phyloP scores from a whole-genome alignment of 768 basidiomycete species.

The Tricholomella constricta region DNA sequence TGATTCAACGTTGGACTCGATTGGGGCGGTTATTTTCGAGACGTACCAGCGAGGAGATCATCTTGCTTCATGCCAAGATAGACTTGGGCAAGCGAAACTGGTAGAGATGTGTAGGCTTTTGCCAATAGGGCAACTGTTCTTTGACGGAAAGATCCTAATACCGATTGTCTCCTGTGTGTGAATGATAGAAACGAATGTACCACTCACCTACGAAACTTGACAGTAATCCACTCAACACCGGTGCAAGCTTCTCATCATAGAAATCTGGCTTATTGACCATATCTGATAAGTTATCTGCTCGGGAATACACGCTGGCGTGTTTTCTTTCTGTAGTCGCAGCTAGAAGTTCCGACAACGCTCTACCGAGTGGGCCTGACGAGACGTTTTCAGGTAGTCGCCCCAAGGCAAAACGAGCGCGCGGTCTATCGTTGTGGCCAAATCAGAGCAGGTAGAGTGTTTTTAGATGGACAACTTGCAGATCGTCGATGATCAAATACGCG shows the following conservation, averaged over 20 bases:
- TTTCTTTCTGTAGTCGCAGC: conserved; percentile 55
- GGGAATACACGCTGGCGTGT: conserved; percentile 56
- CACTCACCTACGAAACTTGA: conserved; percentile 55
- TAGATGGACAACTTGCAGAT: conserved; percentile 47
- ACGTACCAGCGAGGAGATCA: conserved; percentile 40
- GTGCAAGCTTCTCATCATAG: conserved; percentile 45
- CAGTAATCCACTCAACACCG: conserved; percentile 46
- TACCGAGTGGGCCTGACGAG: conserved; percentile 43
- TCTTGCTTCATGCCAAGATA: conserved; percentile 56
- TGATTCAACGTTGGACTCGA: background rate
- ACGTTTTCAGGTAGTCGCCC: conserved; percentile 55
- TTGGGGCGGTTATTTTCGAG: background rate
- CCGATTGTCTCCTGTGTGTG: conserved; percentile 2
- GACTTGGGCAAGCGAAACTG: conserved; percentile 50
- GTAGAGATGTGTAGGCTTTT: conserved; percentile 66
- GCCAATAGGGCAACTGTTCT: conserved; percentile 58
- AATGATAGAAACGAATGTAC: background rate
- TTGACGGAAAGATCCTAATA: conserved; percentile 57
- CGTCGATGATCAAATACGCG: conserved; percentile 62
- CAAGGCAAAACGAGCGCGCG: conserved; percentile 61
- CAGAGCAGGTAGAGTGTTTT: background rate
- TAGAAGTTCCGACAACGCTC: conserved; percentile 47
- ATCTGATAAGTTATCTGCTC: conserved; percentile 42
- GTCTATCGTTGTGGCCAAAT: conserved; percentile 37
- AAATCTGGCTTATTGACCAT: conserved; percentile 46